A percentile compares a stretch with the other conserved stretches of the same genome.
Evolutionary conservation across 164 flowering plant genomes (phyloP).

Genomic region (Echeveria elegans): DNA sequence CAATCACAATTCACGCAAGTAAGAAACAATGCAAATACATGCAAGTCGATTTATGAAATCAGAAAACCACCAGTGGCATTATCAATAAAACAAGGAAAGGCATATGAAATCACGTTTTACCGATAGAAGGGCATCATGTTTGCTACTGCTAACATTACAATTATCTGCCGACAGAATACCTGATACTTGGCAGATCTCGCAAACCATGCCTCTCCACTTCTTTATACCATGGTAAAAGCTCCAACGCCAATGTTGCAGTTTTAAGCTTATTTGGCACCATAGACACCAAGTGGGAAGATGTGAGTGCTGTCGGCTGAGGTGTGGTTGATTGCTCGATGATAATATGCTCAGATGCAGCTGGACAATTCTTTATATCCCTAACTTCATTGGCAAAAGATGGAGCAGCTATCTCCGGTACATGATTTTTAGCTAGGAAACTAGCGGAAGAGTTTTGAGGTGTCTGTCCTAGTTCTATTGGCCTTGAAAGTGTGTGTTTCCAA

Average conservation of each 20-base stretch:
- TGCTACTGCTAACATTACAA: not conserved
- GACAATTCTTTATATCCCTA: constrained; percentile 13
- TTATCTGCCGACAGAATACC: constrained; percentile 23
- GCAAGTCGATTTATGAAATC: not conserved
- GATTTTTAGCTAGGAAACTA: constrained; percentile 16
- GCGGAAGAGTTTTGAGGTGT: constrained; percentile 25
- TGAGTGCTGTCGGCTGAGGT: constrained; percentile 16
- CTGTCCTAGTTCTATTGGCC: constrained; percentile 21
- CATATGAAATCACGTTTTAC: too few species aligned
- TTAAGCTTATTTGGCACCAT: constrained; percentile 44
- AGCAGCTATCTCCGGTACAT: constrained; percentile 18
- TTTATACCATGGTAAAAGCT: constrained; percentile 37
- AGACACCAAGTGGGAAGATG: constrained; percentile 18
- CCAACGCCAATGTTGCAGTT: constrained; percentile 23
- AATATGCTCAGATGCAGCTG: constrained; percentile 11
- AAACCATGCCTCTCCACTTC: constrained; percentile 26
- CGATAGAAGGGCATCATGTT: not conserved
- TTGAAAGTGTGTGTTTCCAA: constrained; percentile 14
- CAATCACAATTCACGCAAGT: not conserved
- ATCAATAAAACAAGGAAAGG: not conserved
- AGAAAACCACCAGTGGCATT: not conserved
- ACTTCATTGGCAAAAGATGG: constrained; percentile 19
- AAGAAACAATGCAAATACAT: not conserved
- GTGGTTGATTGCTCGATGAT: constrained; percentile 21
- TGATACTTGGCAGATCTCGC: constrained; percentile 24